Conservation (phyloP, 2,329 filamentous ascomycete species). For the Atkinsonella hypoxylon region DNA sequence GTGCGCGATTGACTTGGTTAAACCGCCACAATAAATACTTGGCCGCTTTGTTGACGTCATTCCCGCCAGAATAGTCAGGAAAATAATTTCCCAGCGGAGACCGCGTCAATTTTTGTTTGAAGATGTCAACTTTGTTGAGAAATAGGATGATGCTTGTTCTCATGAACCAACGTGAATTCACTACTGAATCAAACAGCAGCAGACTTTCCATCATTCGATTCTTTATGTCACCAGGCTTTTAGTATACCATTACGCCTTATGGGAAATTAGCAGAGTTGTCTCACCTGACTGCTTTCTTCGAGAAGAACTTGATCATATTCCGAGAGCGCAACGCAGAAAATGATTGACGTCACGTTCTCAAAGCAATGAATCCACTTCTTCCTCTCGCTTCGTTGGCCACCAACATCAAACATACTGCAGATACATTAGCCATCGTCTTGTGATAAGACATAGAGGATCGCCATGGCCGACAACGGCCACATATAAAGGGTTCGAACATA, state of each 20-base stretch:
- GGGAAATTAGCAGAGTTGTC: slow-evolving; percentile 11
- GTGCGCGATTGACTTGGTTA: slow-evolving; percentile 94
- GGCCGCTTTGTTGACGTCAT: slow-evolving; percentile 94
- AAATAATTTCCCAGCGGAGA: slow-evolving; percentile 93
- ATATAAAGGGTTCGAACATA: slow-evolving; percentile 35
- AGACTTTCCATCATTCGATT: slow-evolving; percentile 99
- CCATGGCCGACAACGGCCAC: background rate
- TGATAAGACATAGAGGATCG: no score
- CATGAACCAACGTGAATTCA: slow-evolving; percentile 99
- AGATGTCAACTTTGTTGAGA: slow-evolving; percentile 97
- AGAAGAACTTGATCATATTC: slow-evolving; percentile 97
- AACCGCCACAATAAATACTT: slow-evolving; percentile 98
- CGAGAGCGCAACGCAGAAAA: slow-evolving; percentile 95
- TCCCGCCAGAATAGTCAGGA: slow-evolving; percentile 92
- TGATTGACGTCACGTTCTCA: slow-evolving; percentile 98
- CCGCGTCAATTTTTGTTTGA: slow-evolving; percentile 83
- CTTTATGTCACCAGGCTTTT: slow-evolving; percentile 30
- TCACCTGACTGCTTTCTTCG: slow-evolving; percentile 92
- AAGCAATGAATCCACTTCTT: slow-evolving; percentile 99
- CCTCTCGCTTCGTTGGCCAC: slow-evolving; percentile 88
- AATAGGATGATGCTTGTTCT: slow-evolving; percentile 97
- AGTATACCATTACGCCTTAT: background rate
- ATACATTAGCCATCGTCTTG: slow-evolving; percentile 10
- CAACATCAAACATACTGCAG: slow-evolving; percentile 94
- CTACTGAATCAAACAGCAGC: slow-evolving; percentile 92